Evolutionary conservation across 257 asterid genomes (phyloP), one percentile per base, ranked within the genome.

Genomic region (Solanum bulbocastanum): DNA sequence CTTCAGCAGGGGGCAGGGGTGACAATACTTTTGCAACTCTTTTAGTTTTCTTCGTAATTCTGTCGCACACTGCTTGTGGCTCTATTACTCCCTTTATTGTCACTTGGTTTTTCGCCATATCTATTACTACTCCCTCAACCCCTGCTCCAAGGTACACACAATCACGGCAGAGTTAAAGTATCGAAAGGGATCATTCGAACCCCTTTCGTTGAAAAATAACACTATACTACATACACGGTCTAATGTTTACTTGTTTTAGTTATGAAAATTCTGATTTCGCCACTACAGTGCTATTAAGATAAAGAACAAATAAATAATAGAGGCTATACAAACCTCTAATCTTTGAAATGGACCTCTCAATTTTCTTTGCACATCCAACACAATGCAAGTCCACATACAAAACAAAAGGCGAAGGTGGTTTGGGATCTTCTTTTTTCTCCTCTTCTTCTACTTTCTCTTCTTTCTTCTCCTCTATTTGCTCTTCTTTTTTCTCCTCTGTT

Each of bases 311-410:
- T 10, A 9, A 20, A 27, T 65, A 66, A 14, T 30, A 13, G n/a
- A 60, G 37, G 4, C n/a, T 79, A 58, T 7, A 75, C 20, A 7
- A 65, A 96, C 99, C 99, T 95, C 96, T 92, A 58, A 94, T 95
- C 89, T 90, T 93, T 73, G 88, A 91, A 88, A 95, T 93, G 49
- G 96, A 92, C 88, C 96, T 92, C 89, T 94, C 93, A 74, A 96
- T 94, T 90, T 95, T 95, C 92, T 94, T 95, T 0, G 98, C 98
- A 90, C 99, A 96, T 49, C 99, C 98, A 74, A 91, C 90, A 88
- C 99, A 96, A 85, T 96, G 99, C 91, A 96, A 91, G 86, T 95
- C 98, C 52, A 95, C 91, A 37, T 76, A 94, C 91, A 96, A 89
- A 39, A 96, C 96, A 52, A 94, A 89, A n/a, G 98, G 98, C 0